Evolutionary conservation across 768 basidiomycete species (phyloP), one percentile per base, ranked within the genome.

Genomic region (Clitopilus hobsonii): DNA sequence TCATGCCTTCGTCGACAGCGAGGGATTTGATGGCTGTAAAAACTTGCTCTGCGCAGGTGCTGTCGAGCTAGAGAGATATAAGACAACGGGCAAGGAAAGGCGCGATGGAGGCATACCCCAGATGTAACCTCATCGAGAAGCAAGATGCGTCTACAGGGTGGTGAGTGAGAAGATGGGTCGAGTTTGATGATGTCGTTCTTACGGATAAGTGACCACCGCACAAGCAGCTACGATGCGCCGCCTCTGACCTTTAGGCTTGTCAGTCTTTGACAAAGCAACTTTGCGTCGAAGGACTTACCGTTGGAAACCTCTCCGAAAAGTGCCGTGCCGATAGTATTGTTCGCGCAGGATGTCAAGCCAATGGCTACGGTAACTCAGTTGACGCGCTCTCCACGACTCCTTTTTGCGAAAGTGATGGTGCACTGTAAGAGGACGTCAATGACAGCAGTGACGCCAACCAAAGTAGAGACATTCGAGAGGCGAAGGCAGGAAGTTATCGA

Each of bases 111-210:
- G 60, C 69, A 41, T 51, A 74, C 73, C 16, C 82, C 82, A 28
- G 76, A 79, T 1, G 82, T 84, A 1, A 82, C 80, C 61, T 84
- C 85, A 57, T 88, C 86, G 2, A 88, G 73, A 47, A 86, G 72
- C 25, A 88, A 67, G 7, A 89, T 76, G 5, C 78, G 75, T 20
- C 75, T 77, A 47, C n/a, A n/a, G n/a, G 3, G 26, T 20, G 28
- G 18, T 22, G 29, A 14, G 13, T 27, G 22, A 20, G 16, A 47
- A 27, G 49, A 27, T 1, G 18, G 20, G 24, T 10, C 51, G 20
- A 20, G 16, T 13, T 45, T 8, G n/a, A 5, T 2, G 22, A 22
- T 14, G n/a, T 10, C 24, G 38, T 49, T 64, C 71, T 60, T 57
- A 73, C 55, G 85, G 85, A 32, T 75, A 73, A 14, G 82, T 79